Evolutionary conservation across 768 basidiomycete genomes (phyloP).

Genomic region (Pulveroboletus sp.): DNA sequence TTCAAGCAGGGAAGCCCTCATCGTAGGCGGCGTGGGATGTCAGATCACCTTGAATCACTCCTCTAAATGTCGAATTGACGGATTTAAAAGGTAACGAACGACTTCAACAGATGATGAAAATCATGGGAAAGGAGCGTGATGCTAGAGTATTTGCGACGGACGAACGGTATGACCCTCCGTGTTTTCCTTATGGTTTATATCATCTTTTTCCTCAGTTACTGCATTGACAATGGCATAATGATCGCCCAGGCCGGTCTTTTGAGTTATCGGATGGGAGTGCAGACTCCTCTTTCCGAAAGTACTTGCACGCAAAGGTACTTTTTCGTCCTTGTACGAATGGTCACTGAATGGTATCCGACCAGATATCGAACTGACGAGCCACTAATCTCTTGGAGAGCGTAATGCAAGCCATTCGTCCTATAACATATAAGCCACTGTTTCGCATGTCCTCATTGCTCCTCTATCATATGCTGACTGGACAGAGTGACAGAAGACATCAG

Average conservation of each 20-base stretch:
- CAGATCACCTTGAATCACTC: slow-evolving; percentile 33
- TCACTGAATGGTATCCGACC: slow-evolving; percentile 11
- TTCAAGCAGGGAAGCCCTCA: slow-evolving; percentile 90
- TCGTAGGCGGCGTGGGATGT: slow-evolving; percentile 99
- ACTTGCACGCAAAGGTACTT: slow-evolving; percentile 84
- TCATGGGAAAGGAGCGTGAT: slow-evolving; percentile 89
- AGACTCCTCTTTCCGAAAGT: slow-evolving; percentile 72
- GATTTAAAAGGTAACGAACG: slow-evolving; percentile 73
- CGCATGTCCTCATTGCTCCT: background rate
- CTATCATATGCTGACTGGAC: background rate
- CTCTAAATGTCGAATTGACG: background rate
- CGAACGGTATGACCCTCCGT: slow-evolving; percentile 60
- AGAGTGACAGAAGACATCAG: background rate
- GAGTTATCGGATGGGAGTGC: slow-evolving; percentile 84
- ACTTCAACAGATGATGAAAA: slow-evolving; percentile 97
- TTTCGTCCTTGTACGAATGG: background rate
- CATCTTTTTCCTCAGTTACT: slow-evolving; percentile 61
- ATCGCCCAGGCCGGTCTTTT: slow-evolving; percentile 97
- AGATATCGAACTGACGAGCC: slow-evolving; percentile 97
- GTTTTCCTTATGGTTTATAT: background rate
- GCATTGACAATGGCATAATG: slow-evolving; percentile 99
- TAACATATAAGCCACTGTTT: no score
- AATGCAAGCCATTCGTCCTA: no score
- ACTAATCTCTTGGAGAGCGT: slow-evolving; percentile 78
- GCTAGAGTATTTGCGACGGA: slow-evolving; percentile 94